Evolutionary conservation across 257 asterid species (phyloP).

Genomic region (Plantago ovata): DNA sequence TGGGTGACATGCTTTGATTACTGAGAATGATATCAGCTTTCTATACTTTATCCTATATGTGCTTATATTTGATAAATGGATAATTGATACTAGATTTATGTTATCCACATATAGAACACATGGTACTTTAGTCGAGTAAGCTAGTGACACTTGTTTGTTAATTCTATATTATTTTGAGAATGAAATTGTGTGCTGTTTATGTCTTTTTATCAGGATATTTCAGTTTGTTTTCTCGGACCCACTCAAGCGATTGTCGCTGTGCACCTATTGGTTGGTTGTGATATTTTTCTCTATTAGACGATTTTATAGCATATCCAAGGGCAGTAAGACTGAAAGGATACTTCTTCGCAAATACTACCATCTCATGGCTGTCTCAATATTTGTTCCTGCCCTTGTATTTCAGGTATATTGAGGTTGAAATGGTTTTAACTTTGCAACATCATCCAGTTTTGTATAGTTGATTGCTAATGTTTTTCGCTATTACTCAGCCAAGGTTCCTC

Average conservation of each 20-base stretch:
- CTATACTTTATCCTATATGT: neutral
- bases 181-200: conserved; percentile 16
- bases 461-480: conserved; percentile 21
- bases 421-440: neutral
- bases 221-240: conserved; percentile 81
- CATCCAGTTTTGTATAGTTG: conserved; percentile 16
- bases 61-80: neutral
- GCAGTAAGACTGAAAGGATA: conserved; percentile 80
- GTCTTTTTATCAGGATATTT: conserved; percentile 54
- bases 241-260: conserved; percentile 61
- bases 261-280: conserved; percentile 76
- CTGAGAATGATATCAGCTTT: neutral
- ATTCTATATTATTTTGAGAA: conserved; percentile 13
- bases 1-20: neutral
- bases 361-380: conserved; percentile 71
- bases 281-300: conserved; percentile 61
- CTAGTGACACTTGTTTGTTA: neutral
- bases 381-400: conserved; percentile 48
- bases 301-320: conserved; percentile 75
- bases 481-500: conserved; percentile 48
- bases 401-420: conserved; percentile 34
- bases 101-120: neutral
- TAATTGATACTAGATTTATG: neutral
- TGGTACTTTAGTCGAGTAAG: conserved; percentile 4
- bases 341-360: conserved; percentile 98